Percentiles rank a stretch among this genome's conserved stretches.
Evolutionary conservation across 805 yeast species (phyloP).

Genomic region (Kuraishia cidri): DNA sequence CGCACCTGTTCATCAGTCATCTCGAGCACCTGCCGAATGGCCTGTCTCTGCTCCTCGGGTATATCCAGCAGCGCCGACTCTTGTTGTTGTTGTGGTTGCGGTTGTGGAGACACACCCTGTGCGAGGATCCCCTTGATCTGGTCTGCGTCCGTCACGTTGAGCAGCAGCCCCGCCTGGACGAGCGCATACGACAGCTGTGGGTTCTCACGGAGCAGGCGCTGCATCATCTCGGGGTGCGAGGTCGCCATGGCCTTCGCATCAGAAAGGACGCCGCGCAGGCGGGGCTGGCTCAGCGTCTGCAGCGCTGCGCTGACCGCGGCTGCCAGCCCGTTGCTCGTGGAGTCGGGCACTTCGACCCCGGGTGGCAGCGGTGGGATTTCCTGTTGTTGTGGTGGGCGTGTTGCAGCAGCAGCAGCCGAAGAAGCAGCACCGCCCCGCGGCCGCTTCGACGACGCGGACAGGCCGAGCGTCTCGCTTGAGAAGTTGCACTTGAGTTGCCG

Average conservation of each 20-base stretch:
- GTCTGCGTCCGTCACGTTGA: slow-evolving; percentile 17
- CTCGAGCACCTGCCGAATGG: slow-evolving; percentile 42
- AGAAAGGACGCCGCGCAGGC: slow-evolving; percentile 37
- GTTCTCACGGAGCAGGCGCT: slow-evolving; percentile 48
- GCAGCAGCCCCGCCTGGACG: slow-evolving; percentile 57
- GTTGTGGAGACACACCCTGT: slow-evolving; percentile 4
- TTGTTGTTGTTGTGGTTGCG: slow-evolving; percentile 3
- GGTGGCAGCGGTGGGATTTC: slow-evolving; percentile 43
- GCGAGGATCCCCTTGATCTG: slow-evolving; percentile 12
- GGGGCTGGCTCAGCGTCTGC: slow-evolving; percentile 32
- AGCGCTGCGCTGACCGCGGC: slow-evolving; percentile 38
- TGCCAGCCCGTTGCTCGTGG: slow-evolving; percentile 22
- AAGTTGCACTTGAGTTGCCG: slow-evolving; percentile 70
- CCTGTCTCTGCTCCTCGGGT: slow-evolving; percentile 28
- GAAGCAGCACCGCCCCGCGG: not conserved
- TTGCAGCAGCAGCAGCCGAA: slow-evolving; percentile 3
- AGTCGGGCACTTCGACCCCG: slow-evolving; percentile 32
- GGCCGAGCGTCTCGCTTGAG: slow-evolving; percentile 38
- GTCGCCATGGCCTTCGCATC: slow-evolving; percentile 55
- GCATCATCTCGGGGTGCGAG: slow-evolving; percentile 49
- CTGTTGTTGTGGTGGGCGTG: slow-evolving; percentile 3
- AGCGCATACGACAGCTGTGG: slow-evolving; percentile 83
- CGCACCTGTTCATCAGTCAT: slow-evolving; percentile 42
- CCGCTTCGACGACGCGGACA: not conserved
- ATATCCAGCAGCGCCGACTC: slow-evolving; percentile 2